These are phyloP conservation scores for Pichia terricola DNA, from an alignment of 1,139 yeast species.

Conservation along the genomic window DNA sequence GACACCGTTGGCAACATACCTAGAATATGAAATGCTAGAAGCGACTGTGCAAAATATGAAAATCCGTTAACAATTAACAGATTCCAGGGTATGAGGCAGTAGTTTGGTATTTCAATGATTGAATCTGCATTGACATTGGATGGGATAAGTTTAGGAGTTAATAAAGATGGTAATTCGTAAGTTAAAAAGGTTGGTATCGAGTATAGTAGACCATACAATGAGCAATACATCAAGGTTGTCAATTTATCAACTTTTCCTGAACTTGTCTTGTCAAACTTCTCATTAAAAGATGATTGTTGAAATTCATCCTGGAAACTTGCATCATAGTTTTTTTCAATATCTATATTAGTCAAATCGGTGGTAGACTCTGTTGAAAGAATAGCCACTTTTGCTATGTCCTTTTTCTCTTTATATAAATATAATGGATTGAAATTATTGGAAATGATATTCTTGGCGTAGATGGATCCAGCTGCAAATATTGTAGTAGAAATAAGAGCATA, in stretches of 20 bases:
- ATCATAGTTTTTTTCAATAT: constrained; percentile 6
- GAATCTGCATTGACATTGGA: constrained; percentile 1
- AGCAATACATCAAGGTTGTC: constrained; percentile 74
- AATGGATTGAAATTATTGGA: constrained; percentile 11
- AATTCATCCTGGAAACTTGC: neutral
- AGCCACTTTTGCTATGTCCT: constrained; percentile 8
- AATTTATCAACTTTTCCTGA: constrained; percentile 45
- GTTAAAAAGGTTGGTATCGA: constrained; percentile 71
- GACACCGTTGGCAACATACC: constrained; percentile 82
- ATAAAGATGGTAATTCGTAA: constrained; percentile 40
- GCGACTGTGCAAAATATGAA: constrained; percentile 74
- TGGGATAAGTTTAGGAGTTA: constrained; percentile 9
- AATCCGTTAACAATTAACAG: constrained; percentile 47
- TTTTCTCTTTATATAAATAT: constrained; percentile 3
- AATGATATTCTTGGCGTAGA: constrained; percentile 74
- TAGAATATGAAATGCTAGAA: constrained; percentile 79
- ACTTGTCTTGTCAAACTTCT: neutral
- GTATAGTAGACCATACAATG: constrained; percentile 63
- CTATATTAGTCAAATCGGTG: neutral
- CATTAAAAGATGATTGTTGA: neutral
- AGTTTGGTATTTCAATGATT: constrained; percentile 9
- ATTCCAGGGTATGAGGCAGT: constrained; percentile 22
- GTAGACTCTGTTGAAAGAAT: constrained; percentile 5
- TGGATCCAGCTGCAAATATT: constrained; percentile 82
- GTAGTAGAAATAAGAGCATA: constrained; percentile 70